phyloP scores from a whole-genome alignment of 202 grass and related monocot genomes.

The Carex arenaria region DNA sequence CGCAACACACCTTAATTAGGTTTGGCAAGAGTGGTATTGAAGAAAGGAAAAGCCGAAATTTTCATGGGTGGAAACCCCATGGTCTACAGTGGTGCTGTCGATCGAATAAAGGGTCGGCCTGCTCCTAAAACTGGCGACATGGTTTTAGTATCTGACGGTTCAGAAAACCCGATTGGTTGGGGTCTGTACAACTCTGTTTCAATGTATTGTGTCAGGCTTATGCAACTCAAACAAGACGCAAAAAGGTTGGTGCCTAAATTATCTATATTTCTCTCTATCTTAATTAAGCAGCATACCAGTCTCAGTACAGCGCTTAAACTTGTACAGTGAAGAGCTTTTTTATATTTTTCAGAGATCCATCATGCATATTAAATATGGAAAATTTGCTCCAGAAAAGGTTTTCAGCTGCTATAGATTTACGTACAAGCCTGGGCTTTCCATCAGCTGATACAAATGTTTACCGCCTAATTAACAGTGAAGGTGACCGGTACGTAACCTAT shows the following conservation, averaged over 20 bases:
- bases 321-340: constrained; percentile 12
- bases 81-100: constrained; percentile 90
- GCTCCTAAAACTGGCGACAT: constrained; percentile 80
- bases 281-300: too few relatives aligned
- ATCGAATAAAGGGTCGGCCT: constrained; percentile 66
- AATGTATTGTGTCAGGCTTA: constrained; percentile 92
- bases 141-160: constrained; percentile 80
- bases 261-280: too few relatives aligned
- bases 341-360: constrained; percentile 54
- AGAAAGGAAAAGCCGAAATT: constrained; percentile 93
- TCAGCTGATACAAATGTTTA: constrained; percentile 80
- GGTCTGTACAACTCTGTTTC: constrained; percentile 92
- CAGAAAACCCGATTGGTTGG: constrained; percentile 82
- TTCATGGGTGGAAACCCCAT: constrained; percentile 87
- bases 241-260: constrained; percentile 35
- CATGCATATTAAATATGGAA: constrained; percentile 75
- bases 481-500: constrained; percentile 55
- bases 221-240: constrained; percentile 92
- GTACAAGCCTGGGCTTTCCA: constrained; percentile 51
- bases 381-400: constrained; percentile 81
- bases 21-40: constrained; percentile 79
- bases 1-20: constrained; percentile 27
- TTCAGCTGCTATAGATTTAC: constrained; percentile 57
- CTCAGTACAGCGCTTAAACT: background rate
- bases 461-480: constrained; percentile 92